Conservation (phyloP, 2,329 filamentous ascomycete genomes). For the Pyrenophora seminiperda region DNA sequence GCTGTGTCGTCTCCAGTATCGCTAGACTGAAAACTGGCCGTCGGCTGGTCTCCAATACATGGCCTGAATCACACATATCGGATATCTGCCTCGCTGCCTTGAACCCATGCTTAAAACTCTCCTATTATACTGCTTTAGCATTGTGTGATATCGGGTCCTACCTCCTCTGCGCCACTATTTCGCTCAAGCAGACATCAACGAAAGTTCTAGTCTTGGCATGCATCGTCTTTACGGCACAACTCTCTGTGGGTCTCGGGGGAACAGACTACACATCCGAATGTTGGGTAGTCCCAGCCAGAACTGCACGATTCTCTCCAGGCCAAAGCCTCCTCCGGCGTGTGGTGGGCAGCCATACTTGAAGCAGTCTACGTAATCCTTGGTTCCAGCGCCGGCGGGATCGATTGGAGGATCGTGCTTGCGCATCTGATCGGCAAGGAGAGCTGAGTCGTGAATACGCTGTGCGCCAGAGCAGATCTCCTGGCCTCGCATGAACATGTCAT, state of each 20-base stretch:
- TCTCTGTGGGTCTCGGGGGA: slow-evolving; percentile 67
- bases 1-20: too few species aligned
- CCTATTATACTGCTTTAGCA: too few species aligned
- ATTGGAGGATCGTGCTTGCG: slow-evolving; percentile 60
- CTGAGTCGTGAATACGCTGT: slow-evolving; percentile 68
- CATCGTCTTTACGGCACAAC: slow-evolving; percentile 49
- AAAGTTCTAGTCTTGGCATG: not conserved
- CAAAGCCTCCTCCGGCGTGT: slow-evolving; percentile 68
- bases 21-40: too few species aligned
- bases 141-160: not conserved
- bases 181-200: not conserved
- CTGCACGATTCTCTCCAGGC: slow-evolving; percentile 69
- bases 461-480: slow-evolving; percentile 72
- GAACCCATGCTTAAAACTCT: too few species aligned
- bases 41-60: too few species aligned
- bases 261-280: slow-evolving; percentile 65
- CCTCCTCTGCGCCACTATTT: not conserved
- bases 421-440: slow-evolving; percentile 64
- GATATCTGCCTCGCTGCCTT: too few species aligned
- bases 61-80: too few species aligned
- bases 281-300: slow-evolving; percentile 70
- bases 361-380: slow-evolving; percentile 67
- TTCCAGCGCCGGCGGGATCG: slow-evolving; percentile 63
- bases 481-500: slow-evolving; percentile 74
- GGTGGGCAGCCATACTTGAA: slow-evolving; percentile 69